Evolutionary conservation across 768 basidiomycete genomes (phyloP).

Genomic region (Glaciozyma antarctica): DNA sequence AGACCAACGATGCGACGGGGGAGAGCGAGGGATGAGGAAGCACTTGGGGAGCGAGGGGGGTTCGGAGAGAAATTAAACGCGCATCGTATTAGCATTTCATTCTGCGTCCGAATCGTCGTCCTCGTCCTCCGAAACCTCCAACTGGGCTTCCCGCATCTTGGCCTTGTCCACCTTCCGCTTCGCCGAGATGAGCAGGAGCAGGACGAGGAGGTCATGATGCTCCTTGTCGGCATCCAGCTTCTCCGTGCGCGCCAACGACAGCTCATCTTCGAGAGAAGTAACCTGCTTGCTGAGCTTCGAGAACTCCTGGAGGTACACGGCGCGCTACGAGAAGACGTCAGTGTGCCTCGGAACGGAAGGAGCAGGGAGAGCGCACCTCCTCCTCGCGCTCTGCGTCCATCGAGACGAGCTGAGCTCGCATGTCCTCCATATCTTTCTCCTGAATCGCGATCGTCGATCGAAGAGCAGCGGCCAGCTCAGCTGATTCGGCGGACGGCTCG

Average conservation of each 20-base stretch:
- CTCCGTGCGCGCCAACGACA: conserved; percentile 1
- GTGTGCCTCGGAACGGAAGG: background rate
- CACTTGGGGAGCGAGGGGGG: background rate
- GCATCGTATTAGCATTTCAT: background rate
- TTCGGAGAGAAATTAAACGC: background rate
- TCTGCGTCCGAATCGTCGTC: conserved; percentile 48
- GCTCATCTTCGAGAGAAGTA: background rate
- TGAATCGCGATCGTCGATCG: conserved; percentile 74
- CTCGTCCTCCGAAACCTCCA: conserved; percentile 88
- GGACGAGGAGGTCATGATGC: conserved; percentile 77
- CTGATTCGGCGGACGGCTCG: conserved; percentile 55
- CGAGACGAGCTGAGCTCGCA: conserved; percentile 35
- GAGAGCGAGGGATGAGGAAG: background rate
- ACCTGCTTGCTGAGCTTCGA: conserved; percentile 8
- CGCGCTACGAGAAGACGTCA: conserved; percentile 11
- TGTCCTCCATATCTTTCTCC: conserved; percentile 45
- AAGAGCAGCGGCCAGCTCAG: conserved; percentile 71
- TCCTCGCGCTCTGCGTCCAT: conserved; percentile 33
- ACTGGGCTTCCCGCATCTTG: conserved; percentile 57
- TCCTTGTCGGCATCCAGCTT: conserved; percentile 48
- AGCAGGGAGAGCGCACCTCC: conserved; percentile 15
- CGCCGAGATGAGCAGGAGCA: conserved; percentile 78
- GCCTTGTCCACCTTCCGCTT: conserved; percentile 80
- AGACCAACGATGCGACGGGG: background rate
- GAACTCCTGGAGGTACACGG: conserved; percentile 18